Evolutionary conservation across 805 yeast genomes (phyloP).

Genomic region (Maudiozyma turicensis): DNA sequence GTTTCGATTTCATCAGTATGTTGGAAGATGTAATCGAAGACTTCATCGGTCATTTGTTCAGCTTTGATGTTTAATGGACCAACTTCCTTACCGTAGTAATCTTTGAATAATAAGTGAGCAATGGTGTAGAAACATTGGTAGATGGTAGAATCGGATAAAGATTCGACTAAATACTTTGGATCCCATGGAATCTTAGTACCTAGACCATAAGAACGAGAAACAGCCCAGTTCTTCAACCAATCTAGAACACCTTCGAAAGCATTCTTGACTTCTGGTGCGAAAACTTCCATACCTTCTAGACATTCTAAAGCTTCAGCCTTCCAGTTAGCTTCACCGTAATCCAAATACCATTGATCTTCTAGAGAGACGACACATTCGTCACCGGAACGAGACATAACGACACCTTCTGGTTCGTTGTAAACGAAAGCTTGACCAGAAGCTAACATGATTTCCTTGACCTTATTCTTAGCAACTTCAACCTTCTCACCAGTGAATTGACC

Average conservation of each 20-base stretch:
- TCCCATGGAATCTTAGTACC: constrained; percentile 98
- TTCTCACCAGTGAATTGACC: constrained; percentile 84
- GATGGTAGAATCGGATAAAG: constrained; percentile 89
- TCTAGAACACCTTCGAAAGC: constrained; percentile 90
- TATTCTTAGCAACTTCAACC: constrained; percentile 85
- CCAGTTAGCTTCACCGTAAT: constrained; percentile 94
- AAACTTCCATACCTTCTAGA: constrained; percentile 65
- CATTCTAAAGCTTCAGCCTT: constrained; percentile 72
- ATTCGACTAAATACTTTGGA: constrained; percentile 83
- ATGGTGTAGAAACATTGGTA: constrained; percentile 94
- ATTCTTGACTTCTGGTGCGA: constrained; percentile 71
- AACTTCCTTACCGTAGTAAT: constrained; percentile 65
- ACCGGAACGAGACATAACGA: constrained; percentile 88
- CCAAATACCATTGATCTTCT: constrained; percentile 97
- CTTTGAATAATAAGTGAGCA: constrained; percentile 75
- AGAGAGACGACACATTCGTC: constrained; percentile 93
- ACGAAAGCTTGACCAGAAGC: constrained; percentile 72
- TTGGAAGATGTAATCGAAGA: constrained; percentile 82
- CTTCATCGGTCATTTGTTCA: constrained; percentile 85
- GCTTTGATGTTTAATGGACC: constrained; percentile 72
- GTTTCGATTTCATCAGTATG: constrained; percentile 46
- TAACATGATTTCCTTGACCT: constrained; percentile 73
- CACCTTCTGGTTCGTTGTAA: constrained; percentile 89
- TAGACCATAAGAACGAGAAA: constrained; percentile 90
- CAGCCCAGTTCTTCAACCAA: constrained; percentile 98